phyloP scores from a whole-genome alignment of 805 yeast genomes.

The Candida saitoana region DNA sequence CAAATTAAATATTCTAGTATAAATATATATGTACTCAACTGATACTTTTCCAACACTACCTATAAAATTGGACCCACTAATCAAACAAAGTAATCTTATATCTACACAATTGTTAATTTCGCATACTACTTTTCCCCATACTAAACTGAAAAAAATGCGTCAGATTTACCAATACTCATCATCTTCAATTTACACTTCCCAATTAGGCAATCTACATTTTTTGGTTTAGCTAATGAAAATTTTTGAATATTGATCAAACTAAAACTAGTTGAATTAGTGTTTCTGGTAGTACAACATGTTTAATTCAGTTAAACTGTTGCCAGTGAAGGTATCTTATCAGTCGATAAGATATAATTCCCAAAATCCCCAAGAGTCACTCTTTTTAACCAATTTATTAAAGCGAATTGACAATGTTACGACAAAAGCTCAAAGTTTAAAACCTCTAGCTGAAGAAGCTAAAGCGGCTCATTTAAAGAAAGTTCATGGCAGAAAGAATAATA shows the following conservation, averaged over 20 bases:
- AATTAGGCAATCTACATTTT: conserved; percentile 5
- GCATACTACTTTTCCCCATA: too few species aligned
- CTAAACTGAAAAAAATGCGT: too few species aligned
- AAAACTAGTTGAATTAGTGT: not conserved
- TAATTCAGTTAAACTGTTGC: conserved; percentile 2
- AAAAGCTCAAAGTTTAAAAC: conserved; percentile 6
- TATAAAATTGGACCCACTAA: too few species aligned
- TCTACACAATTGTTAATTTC: too few species aligned
- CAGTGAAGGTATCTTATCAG: conserved; percentile 1
- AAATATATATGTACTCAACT: too few species aligned
- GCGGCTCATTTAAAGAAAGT: too few species aligned
- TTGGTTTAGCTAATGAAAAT: conserved; percentile 5
- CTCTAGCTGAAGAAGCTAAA: not conserved
- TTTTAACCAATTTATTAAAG: conserved; percentile 33
- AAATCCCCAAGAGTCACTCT: conserved; percentile 13
- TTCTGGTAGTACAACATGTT: conserved; percentile 4
- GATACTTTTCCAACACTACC: too few species aligned
- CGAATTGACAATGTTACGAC: conserved; percentile 32
- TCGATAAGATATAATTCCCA: conserved; percentile 10
- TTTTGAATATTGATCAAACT: conserved; percentile 3
- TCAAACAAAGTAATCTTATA: too few species aligned
- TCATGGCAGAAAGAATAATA: too few species aligned
- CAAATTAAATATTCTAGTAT: too few species aligned
- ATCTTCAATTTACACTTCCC: not conserved
- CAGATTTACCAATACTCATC: too few species aligned